Conservation (phyloP, 2,329 filamentous ascomycete species). For the Lachnellula suecica region DNA sequence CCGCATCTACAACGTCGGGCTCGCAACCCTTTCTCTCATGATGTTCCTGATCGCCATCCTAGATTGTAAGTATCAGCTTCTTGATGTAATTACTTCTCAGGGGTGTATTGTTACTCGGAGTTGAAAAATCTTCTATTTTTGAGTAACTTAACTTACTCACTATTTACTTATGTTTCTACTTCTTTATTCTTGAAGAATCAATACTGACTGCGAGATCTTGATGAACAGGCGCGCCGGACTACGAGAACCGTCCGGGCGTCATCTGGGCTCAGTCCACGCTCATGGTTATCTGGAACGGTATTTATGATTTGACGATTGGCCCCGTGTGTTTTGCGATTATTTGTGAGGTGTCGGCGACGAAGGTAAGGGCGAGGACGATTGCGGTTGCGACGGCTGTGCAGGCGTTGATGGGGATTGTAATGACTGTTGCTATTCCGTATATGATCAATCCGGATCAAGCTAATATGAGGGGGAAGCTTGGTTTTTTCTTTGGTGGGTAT, state of each 20-base stretch:
- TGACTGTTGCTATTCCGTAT: conserved; percentile 34
- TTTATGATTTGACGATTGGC: conserved; percentile 35
- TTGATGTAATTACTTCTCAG: too few species aligned
- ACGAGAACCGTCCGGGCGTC: conserved; percentile 9
- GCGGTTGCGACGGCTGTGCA: conserved; percentile 10
- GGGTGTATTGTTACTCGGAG: too few species aligned
- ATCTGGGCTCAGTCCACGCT: conserved; percentile 37
- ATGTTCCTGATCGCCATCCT: conserved; percentile 47
- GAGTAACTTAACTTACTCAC: too few species aligned
- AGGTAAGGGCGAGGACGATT: conserved; percentile 26
- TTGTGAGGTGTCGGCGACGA: conserved; percentile 7
- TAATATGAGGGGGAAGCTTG: conserved; percentile 40
- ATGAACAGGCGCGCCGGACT: conserved; percentile 14
- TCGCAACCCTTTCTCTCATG: conserved; percentile 51
- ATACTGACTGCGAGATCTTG: too few species aligned
- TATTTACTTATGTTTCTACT: too few species aligned
- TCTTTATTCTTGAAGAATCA: too few species aligned
- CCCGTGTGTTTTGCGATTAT: conserved; percentile 5
- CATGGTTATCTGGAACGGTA: conserved; percentile 37
- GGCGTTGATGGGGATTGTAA: conserved; percentile 7
- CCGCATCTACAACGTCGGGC: conserved; percentile 62
- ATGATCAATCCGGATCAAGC: conserved; percentile 42
- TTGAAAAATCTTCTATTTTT: too few species aligned
- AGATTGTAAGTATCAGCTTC: too few species aligned
- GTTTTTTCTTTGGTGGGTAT: conserved; percentile 35